phyloP scores from a whole-genome alignment of 257 asterid genomes.

The Capsicum rhomboideum region DNA sequence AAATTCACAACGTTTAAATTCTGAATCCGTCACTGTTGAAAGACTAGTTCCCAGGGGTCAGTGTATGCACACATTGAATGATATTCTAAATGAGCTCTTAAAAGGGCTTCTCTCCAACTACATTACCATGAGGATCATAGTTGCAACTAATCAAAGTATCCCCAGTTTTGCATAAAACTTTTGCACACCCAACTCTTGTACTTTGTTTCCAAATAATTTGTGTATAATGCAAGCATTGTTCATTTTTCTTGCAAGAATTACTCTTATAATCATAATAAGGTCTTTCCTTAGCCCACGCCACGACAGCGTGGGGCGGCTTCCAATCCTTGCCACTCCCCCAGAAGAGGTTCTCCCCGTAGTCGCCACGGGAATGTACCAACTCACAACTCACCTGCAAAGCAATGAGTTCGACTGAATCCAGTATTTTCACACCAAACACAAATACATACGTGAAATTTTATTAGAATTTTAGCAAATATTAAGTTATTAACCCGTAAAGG shows the following conservation, averaged over 20 bases:
- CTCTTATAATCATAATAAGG: slow-evolving; percentile 2
- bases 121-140: slow-evolving; percentile 18
- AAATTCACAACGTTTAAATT: neutral
- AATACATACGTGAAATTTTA: neutral
- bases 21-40: neutral
- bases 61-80: neutral
- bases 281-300: slow-evolving; percentile 4
- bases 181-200: slow-evolving; percentile 8
- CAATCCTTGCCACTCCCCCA: slow-evolving; percentile 17
- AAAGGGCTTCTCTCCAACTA: slow-evolving; percentile 9
- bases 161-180: slow-evolving; percentile 9
- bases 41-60: neutral
- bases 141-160: slow-evolving; percentile 9
- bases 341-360: slow-evolving; percentile 13
- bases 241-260: slow-evolving; percentile 5
- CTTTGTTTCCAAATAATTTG: slow-evolving; percentile 11
- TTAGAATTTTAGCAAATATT: neutral
- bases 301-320: slow-evolving; percentile 3
- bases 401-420: neutral
- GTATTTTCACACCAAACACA: neutral
- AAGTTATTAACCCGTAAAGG: neutral
- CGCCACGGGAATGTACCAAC: slow-evolving; percentile 3
- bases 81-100: neutral
- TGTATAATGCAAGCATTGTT: slow-evolving; percentile 15
- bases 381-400: neutral